These are phyloP conservation scores for Nymphaea colorata DNA, from an alignment of 164 flowering plant species.

Conservation along the genomic window DNA sequence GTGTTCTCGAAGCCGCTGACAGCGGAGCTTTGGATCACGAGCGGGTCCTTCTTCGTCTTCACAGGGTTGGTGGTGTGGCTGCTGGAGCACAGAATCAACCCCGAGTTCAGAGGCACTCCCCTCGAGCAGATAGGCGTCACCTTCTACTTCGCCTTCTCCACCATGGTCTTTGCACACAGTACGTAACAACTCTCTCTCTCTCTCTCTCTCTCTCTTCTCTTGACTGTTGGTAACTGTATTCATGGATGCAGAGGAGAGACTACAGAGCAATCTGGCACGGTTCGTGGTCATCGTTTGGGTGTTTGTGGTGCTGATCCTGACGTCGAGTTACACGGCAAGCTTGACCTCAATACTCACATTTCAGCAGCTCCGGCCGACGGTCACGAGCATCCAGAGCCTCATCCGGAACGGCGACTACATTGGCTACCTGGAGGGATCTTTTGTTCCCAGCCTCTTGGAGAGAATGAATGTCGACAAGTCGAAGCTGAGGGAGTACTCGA, in stretches of 20 bases:
- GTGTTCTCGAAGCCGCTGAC: slow-evolving; percentile 23
- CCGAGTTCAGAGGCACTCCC: slow-evolving; percentile 14
- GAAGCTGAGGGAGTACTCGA: slow-evolving; percentile 9
- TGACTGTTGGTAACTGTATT: not conserved
- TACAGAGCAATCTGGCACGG: slow-evolving; percentile 25
- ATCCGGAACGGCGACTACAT: slow-evolving; percentile 16
- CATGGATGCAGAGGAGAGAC: slow-evolving; percentile 28
- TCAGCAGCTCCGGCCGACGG: slow-evolving; percentile 23
- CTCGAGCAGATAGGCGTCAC: slow-evolving; percentile 16
- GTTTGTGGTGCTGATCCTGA: slow-evolving; percentile 34
- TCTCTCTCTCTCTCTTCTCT: not conserved
- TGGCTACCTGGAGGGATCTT: slow-evolving; percentile 33
- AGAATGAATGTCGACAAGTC: slow-evolving; percentile 2
- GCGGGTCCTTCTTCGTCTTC: slow-evolving; percentile 8
- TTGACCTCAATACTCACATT: slow-evolving; percentile 41
- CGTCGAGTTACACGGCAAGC: slow-evolving; percentile 43
- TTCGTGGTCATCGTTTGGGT: slow-evolving; percentile 43
- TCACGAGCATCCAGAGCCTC: not conserved
- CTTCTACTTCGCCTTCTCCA: slow-evolving; percentile 18
- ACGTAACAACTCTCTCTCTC: not conserved
- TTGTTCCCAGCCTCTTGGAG: slow-evolving; percentile 9
- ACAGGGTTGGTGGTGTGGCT: slow-evolving; percentile 29
- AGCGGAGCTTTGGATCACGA: slow-evolving; percentile 20
- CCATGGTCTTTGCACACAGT: slow-evolving; percentile 26
- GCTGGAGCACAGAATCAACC: slow-evolving; percentile 18